These are phyloP conservation scores for Ganoderma boninense DNA, from an alignment of 1,284 basidiomycete genomes.

Conservation along the genomic window DNA sequence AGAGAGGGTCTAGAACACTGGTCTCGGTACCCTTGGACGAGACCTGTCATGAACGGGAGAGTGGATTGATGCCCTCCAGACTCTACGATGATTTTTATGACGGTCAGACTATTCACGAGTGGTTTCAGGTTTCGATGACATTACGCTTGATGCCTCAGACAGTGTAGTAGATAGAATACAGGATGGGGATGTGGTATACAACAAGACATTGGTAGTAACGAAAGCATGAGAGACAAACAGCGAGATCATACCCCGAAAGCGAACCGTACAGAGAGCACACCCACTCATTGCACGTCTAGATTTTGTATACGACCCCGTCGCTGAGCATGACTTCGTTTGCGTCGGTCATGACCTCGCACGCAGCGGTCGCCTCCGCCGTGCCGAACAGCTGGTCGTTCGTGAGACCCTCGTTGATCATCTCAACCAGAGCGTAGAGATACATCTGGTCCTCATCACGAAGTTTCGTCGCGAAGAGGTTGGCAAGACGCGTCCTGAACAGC, in stretches of 20 bases:
- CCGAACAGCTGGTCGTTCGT: slow-evolving; percentile 77
- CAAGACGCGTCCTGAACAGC: slow-evolving; percentile 81
- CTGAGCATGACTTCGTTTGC: slow-evolving; percentile 90
- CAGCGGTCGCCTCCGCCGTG: slow-evolving; percentile 80
- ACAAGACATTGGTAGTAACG: slow-evolving; percentile 2
- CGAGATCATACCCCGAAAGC: slow-evolving; percentile 2
- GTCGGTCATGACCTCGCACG: slow-evolving; percentile 83
- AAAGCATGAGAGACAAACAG: background rate
- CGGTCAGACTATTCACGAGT: background rate
- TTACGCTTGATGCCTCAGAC: background rate
- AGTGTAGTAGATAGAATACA: slow-evolving; percentile 4
- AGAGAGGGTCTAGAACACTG: slow-evolving; percentile 1
- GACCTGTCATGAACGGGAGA: slow-evolving; percentile 1
- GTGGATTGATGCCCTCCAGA: background rate
- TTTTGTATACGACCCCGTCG: slow-evolving; percentile 81
- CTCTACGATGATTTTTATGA: background rate
- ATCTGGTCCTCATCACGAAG: slow-evolving; percentile 82
- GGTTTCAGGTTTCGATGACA: slow-evolving; percentile 1
- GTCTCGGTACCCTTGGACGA: slow-evolving; percentile 1
- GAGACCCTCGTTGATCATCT: slow-evolving; percentile 84
- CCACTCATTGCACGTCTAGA: slow-evolving; percentile 43
- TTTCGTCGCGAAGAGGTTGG: slow-evolving; percentile 72
- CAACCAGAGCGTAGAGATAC: slow-evolving; percentile 75
- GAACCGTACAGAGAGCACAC: background rate
- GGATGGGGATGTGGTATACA: slow-evolving; percentile 4